Evolutionary conservation across 495 filamentous ascomycete genomes (phyloP).

Genomic region (Aspergillus kassunensis): DNA sequence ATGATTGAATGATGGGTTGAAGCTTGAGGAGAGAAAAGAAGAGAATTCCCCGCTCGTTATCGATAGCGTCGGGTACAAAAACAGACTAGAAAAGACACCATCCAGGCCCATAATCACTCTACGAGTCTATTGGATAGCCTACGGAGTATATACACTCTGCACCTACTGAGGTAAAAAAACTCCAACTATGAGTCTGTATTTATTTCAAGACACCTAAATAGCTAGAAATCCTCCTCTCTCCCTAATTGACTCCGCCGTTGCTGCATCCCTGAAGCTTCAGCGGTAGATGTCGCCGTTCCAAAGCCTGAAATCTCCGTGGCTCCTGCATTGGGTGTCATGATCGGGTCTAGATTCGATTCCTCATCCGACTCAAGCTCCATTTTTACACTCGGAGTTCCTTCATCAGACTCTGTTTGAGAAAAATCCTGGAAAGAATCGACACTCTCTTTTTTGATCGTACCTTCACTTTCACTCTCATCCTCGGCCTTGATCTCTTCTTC

Average conservation of each 20-base stretch:
- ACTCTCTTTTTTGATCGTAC: constrained; percentile 31
- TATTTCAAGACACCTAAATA: not conserved
- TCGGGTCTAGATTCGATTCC: constrained; percentile 5
- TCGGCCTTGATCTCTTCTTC: constrained; percentile 26
- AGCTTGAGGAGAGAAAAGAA: constrained; percentile 8
- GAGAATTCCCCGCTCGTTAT: constrained; percentile 16
- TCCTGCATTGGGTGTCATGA: not conserved
- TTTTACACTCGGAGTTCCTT: constrained; percentile 10
- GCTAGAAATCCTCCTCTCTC: constrained; percentile 20
- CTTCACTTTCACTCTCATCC: constrained; percentile 5
- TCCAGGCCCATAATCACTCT: not conserved
- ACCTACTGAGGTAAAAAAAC: too few species aligned
- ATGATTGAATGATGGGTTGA: too few species aligned
- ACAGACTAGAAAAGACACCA: not conserved
- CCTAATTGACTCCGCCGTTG: constrained; percentile 30
- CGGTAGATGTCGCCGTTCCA: constrained; percentile 35
- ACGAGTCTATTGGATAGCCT: too few species aligned
- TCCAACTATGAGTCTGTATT: too few species aligned
- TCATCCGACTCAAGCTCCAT: constrained; percentile 23
- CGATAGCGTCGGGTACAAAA: constrained; percentile 17
- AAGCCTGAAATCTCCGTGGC: constrained; percentile 9
- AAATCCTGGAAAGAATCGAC: too few species aligned
- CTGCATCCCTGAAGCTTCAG: constrained; percentile 31
- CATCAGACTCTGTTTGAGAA: too few species aligned
- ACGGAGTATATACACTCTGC: not conserved